A percentile compares a stretch with the other conserved stretches of the same genome.
phyloP scores from a whole-genome alignment of 257 asterid species.

The Paulownia fortunei region DNA sequence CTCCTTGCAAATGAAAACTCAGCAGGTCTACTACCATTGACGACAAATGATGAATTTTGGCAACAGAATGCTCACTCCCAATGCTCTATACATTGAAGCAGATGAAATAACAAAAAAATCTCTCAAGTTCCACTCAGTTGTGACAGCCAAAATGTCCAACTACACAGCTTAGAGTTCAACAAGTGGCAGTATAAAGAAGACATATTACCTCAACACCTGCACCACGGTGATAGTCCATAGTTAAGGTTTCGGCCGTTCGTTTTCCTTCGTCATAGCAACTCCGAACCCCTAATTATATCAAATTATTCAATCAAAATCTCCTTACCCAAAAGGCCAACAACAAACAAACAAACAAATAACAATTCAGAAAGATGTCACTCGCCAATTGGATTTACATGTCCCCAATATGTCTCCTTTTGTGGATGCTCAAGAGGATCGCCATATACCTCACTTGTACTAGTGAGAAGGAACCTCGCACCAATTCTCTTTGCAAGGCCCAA shows the following conservation, averaged over 20 bases:
- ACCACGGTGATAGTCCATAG: slow-evolving; percentile 92
- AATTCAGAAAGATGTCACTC: slow-evolving; percentile 3
- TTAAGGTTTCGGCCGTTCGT: slow-evolving; percentile 77
- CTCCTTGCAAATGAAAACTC: neutral
- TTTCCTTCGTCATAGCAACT: slow-evolving; percentile 92
- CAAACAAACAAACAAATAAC: neutral
- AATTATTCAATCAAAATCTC: neutral
- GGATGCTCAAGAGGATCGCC: slow-evolving; percentile 97
- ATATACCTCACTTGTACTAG: slow-evolving; percentile 90
- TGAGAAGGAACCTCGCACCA: slow-evolving; percentile 75
- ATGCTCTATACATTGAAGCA: neutral
- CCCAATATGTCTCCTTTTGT: slow-evolving; percentile 90
- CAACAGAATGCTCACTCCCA: neutral
- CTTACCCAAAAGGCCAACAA: neutral
- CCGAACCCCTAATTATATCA: slow-evolving; percentile 58
- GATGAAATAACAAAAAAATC: neutral
- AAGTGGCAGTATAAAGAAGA: slow-evolving; percentile 7
- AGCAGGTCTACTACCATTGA: neutral
- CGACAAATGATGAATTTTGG: neutral
- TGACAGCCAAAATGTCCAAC: neutral
- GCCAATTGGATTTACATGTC: slow-evolving; percentile 89
- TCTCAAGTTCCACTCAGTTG: neutral
- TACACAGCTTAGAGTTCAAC: neutral
- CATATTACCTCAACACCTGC: slow-evolving; percentile 68
- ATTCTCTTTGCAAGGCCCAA: slow-evolving; percentile 89